Evolutionary conservation across 805 yeast species (phyloP).

Genomic region (Candida andamanensis): DNA sequence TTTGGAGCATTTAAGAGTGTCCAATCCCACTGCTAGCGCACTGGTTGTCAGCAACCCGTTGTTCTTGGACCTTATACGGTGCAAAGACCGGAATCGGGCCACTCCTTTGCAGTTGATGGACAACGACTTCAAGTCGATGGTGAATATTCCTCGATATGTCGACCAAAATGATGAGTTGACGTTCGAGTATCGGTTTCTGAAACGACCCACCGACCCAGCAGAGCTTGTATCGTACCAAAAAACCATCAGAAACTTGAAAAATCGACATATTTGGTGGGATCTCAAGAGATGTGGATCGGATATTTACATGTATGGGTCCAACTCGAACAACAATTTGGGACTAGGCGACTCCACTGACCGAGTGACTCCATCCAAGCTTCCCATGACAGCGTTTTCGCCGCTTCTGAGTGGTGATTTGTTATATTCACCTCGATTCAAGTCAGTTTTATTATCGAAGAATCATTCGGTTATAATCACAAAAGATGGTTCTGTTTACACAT

Average conservation of each 20-base stretch:
- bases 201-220: background rate
- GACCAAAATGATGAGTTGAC: conserved; percentile 29
- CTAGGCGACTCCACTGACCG: conserved; percentile 55
- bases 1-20: conserved; percentile 19
- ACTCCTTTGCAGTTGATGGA: conserved; percentile 69
- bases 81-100: conserved; percentile 64
- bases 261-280: conserved; percentile 36
- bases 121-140: conserved; percentile 39
- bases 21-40: conserved; percentile 3
- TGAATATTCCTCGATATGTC: conserved; percentile 40
- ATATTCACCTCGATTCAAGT: conserved; percentile 40
- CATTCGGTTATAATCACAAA: conserved; percentile 60
- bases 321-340: conserved; percentile 59
- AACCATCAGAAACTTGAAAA: conserved; percentile 1
- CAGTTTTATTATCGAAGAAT: conserved; percentile 53
- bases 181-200: conserved; percentile 17
- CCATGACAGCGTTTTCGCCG: conserved; percentile 18
- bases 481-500: conserved; percentile 49
- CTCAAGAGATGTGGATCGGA: conserved; percentile 51
- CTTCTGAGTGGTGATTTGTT: conserved; percentile 8
- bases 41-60: conserved; percentile 15
- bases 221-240: background rate
- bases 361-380: conserved; percentile 37
- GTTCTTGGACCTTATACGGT: conserved; percentile 36
- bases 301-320: conserved; percentile 57